Base-by-base conservation (phyloP, 352 stramenopile genomes). In the Pythium sp. region DNA sequence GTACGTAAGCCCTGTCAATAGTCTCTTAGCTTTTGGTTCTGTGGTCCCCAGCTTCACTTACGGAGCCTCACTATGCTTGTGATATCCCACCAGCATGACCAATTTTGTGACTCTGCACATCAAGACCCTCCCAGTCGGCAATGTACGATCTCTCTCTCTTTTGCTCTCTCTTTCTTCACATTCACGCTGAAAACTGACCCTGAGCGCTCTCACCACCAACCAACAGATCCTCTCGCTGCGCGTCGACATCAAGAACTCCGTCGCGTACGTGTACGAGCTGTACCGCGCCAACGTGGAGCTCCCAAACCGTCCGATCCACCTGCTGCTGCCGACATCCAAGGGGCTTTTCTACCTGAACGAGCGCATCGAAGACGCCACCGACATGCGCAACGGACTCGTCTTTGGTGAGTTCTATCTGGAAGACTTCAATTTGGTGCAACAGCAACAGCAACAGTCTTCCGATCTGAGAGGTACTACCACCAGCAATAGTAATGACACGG, bases 271-370 rank as follows among this genome's bases (percentile, higher is more conserved):
- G 18, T 94, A 94, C 63, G 87, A 94, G 62, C 71, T 91, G 18
- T 94, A 92, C 58, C 87, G 87, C 36, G 72, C 83, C 30, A 85
- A 85, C 46, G 72, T 73, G 7, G 83, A 91, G 30, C 60, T 76
- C 0, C 77, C 77, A 2, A 90, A 92, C 34, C 84, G 83, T 1
- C 77, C 77, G 34, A 73, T 93, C 49, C 80, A 93, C 65, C 53
- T 94, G 57, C 65, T 94, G 5, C 71, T 93, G 15, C 87, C 83
- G 5, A 94, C 87, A 18, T 81, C 75, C 1, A 69, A 69, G 12
- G 87, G 87, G 2, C 59, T 94, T 2, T 93, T 94, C 58, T 89
- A 89, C 55, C 62, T 94, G 20, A 74, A 91, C 63, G 84, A 93
- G 62, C 69, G 74, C 6, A 72, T 93, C 28, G 78, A 82, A 67